Evolutionary conservation across 768 basidiomycete genomes (phyloP).

Genomic region (Amanita molliuscula): DNA sequence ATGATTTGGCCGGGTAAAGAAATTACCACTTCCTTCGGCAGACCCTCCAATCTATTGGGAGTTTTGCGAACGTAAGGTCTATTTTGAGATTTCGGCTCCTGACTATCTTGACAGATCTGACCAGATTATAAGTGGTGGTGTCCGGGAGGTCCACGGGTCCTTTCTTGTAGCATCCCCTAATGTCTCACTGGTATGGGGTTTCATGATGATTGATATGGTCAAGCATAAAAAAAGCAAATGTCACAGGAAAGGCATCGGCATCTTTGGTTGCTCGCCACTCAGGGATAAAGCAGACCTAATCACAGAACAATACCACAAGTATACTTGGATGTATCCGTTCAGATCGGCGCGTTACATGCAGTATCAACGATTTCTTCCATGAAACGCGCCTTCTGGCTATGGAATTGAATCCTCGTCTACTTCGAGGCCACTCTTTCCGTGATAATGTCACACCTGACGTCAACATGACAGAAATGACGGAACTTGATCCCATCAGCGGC

Average conservation of each 20-base stretch:
- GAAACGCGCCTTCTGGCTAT: slow-evolving; percentile 40
- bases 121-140: background rate
- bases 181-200: background rate
- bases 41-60: background rate
- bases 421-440: background rate
- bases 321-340: slow-evolving; percentile 24
- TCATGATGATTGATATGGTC: background rate
- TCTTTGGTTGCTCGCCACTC: slow-evolving; percentile 39
- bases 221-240: slow-evolving; percentile 2
- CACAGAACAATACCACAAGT: slow-evolving; percentile 24
- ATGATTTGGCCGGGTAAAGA: too few relatives aligned
- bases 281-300: slow-evolving; percentile 22
- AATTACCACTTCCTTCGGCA: background rate
- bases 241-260: slow-evolving; percentile 25
- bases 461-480: background rate
- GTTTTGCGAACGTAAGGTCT: background rate
- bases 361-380: slow-evolving; percentile 25
- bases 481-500: background rate
- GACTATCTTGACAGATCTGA: background rate
- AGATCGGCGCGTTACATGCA: background rate
- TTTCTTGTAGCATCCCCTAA: background rate
- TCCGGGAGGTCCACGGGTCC: background rate
- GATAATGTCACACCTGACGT: background rate
- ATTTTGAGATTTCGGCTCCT: background rate
- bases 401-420: slow-evolving; percentile 25